Percentiles rank a stretch among this genome's conserved stretches.
Conservation (phyloP, 1,284 basidiomycete species). For the Violaceomyces palustris region DNA sequence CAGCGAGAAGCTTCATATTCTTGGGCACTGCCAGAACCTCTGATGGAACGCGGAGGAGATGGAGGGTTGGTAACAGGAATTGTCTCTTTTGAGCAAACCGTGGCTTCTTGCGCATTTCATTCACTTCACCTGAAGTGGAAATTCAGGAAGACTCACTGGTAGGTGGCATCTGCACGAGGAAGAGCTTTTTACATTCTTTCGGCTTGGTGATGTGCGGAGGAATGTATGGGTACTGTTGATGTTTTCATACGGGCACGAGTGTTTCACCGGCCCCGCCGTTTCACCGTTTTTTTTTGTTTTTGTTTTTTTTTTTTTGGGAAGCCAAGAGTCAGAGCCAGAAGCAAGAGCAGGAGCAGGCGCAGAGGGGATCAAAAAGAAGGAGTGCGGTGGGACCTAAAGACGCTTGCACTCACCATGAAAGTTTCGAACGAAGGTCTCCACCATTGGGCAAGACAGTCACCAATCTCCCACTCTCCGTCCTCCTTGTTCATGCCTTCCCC, state of each 20-base stretch:
- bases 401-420: constrained; percentile 86
- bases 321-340: neutral
- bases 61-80: no score
- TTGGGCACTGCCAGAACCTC: constrained; percentile 92
- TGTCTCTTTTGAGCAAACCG: no score
- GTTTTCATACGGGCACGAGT: neutral
- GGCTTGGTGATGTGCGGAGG: constrained; percentile 95
- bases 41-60: constrained; percentile 52
- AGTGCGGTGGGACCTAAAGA: no score
- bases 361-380: neutral
- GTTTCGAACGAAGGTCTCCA: constrained; percentile 97
- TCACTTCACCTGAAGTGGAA: no score
- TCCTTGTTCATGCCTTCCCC: constrained; percentile 63
- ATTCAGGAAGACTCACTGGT: constrained; percentile 65
- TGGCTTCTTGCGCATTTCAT: no score
- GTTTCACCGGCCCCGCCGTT: neutral
- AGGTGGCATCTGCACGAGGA: constrained; percentile 89
- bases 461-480: constrained; percentile 83
- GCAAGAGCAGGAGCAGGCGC: neutral
- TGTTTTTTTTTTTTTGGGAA: no score
- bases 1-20: constrained; percentile 92
- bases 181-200: constrained; percentile 96
- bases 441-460: constrained; percentile 90
- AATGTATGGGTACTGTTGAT: constrained; percentile 81
- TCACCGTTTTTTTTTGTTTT: no score